phyloP scores from a whole-genome alignment of 352 stramenopile genomes.

The Phytophthora sojae region DNA sequence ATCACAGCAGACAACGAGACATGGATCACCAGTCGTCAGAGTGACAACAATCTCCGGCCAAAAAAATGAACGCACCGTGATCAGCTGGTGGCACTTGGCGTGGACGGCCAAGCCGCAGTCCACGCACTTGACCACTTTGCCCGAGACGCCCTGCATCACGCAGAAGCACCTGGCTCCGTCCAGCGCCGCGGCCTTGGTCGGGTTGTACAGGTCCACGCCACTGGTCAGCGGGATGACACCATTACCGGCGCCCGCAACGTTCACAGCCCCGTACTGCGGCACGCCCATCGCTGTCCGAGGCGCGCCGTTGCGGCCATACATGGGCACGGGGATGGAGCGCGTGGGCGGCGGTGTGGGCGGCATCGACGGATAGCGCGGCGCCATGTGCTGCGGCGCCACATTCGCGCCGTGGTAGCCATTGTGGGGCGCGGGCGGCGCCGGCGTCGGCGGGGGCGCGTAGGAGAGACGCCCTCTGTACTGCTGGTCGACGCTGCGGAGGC shows the following conservation, averaged over 20 bases:
- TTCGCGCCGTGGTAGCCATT: conserved; percentile 7
- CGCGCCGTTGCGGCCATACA: conserved; percentile 19
- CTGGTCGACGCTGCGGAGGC: conserved; percentile 59
- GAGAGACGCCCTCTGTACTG: conserved; percentile 37
- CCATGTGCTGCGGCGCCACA: conserved; percentile 3
- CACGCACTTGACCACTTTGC: conserved; percentile 60
- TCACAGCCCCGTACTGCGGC: conserved; percentile 13
- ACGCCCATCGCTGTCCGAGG: conserved; percentile 2
- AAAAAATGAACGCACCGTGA: conserved; percentile 41
- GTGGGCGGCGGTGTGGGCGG: conserved; percentile 12
- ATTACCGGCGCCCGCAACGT: conserved; percentile 10
- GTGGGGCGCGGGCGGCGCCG: neutral
- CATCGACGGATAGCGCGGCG: conserved; percentile 14
- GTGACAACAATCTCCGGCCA: neutral
- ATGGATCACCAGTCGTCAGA: conserved; percentile 10
- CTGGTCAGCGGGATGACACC: conserved; percentile 34
- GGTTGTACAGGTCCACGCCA: conserved; percentile 46
- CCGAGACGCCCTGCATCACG: conserved; percentile 29
- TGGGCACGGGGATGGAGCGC: conserved; percentile 22
- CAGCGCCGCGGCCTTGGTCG: conserved; percentile 39
- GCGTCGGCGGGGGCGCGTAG: conserved; percentile 10
- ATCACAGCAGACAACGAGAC: conserved; percentile 10
- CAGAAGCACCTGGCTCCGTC: conserved; percentile 75
- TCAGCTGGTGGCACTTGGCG: conserved; percentile 80
- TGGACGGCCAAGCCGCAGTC: conserved; percentile 70